Conservation (phyloP, 495 filamentous ascomycete species). For the Neurospora pannonica region DNA sequence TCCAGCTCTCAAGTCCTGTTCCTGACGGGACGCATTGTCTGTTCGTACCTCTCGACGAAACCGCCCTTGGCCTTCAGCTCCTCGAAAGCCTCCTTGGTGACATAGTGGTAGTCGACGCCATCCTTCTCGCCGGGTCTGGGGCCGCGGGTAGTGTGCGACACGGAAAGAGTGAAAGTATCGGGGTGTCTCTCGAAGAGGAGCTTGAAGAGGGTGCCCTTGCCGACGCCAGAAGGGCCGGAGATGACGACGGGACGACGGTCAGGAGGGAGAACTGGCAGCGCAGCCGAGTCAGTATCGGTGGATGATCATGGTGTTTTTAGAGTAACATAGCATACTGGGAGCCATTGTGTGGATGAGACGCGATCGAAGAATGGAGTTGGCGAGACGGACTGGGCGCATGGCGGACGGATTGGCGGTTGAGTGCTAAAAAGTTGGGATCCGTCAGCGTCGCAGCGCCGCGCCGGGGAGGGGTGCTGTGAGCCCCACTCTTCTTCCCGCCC, state of each 20-base stretch:
- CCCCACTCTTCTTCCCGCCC: not conserved
- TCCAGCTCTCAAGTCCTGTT: not conserved
- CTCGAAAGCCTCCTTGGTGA: conserved; percentile 58
- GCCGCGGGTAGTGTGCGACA: conserved; percentile 77
- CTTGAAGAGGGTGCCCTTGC: conserved; percentile 80
- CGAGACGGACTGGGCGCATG: not conserved
- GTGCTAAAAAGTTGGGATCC: not conserved
- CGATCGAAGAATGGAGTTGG: conserved; percentile 6
- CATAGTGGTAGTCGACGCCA: conserved; percentile 77
- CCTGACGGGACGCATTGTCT: not conserved
- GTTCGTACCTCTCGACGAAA: conserved; percentile 59
- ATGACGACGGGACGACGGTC: conserved; percentile 66
- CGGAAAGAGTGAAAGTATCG: conserved; percentile 67
- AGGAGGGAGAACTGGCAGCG: conserved; percentile 21
- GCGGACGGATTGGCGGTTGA: not conserved
- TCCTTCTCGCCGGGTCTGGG: conserved; percentile 69
- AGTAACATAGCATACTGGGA: conserved; percentile 22
- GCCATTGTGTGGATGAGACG: conserved; percentile 30
- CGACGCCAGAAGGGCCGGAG: conserved; percentile 76
- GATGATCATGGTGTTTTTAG: not conserved
- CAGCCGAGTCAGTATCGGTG: conserved; percentile 4
- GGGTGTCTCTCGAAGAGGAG: conserved; percentile 57
- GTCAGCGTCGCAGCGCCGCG: not conserved
- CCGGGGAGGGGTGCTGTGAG: not conserved
- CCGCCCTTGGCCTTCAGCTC: conserved; percentile 56